Conservation (phyloP, 208 protist genomes). For the Leishmania turanica region DNA sequence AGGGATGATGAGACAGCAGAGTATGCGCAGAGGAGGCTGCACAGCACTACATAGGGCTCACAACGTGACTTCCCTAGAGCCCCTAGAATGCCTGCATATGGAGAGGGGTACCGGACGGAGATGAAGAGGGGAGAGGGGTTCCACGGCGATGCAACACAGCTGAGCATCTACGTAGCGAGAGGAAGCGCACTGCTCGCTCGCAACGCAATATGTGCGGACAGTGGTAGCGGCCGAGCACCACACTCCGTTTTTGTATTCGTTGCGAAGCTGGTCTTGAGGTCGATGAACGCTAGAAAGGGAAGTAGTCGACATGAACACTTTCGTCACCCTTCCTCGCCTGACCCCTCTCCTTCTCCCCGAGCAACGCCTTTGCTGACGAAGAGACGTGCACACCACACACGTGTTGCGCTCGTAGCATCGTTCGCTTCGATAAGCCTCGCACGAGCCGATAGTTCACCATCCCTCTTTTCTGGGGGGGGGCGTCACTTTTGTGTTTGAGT, state of each 20-base stretch:
- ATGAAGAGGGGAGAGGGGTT: neutral
- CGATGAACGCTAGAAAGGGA: neutral
- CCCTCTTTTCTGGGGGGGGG: neutral
- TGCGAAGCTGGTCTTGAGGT: neutral
- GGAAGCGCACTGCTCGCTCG: constrained; percentile 1
- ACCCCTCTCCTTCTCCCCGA: neutral
- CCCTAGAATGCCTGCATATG: neutral
- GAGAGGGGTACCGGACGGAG: neutral
- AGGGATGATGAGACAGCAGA: neutral
- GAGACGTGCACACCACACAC: neutral
- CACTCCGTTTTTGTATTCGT: neutral
- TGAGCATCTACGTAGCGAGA: neutral
- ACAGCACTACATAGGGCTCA: neutral
- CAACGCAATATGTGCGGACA: neutral
- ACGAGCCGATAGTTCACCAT: neutral
- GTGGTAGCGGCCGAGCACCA: neutral
- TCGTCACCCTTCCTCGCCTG: neutral
- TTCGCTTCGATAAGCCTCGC: neutral
- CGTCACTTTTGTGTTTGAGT: neutral
- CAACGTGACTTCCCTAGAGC: neutral
- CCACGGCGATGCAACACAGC: neutral
- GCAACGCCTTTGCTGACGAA: neutral
- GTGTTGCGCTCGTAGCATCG: neutral
- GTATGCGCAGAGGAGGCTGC: neutral
- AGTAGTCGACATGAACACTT: no score